Evolutionary conservation across 2,329 filamentous ascomycete species (phyloP), one percentile per base, ranked within the genome.

Genomic region (Emmonsiellopsis sp.): DNA sequence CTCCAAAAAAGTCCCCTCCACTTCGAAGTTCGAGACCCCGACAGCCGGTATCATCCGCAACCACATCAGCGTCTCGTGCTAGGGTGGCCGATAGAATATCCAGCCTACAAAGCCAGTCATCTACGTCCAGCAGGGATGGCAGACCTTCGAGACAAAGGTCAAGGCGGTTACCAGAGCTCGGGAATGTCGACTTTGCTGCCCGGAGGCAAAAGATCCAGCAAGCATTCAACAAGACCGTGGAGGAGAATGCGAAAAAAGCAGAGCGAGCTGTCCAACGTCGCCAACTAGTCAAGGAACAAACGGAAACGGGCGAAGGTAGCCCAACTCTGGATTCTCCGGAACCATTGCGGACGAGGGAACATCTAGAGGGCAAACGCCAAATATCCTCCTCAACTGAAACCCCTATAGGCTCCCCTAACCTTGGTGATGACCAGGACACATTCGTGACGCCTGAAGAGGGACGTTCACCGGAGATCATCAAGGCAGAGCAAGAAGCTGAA

Each of bases 131-230:
- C 9, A 64, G 65, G 59, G 69, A 60, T 50, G 57, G 65, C 30
- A 65, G 66, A 55, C 63, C 64, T 48, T 65, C 67, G 51, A 67
- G 71, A 58, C 46, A 56, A 30, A 58, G 55, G n/a, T 57, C 55
- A n/a, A 51, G 51, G 37, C 74, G 71, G 58, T 74, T 80, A 35
- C 79, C 79, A n/a, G 79, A 82, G 62, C 62, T 91, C 55, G 85
- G 85, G 1, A 85, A 86, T 55, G 87, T 94, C 51, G 88, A 95
- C 69, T 93, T 94, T 66, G 89, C 86, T 55, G 87, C 88, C 60
- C 81, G 89, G 50, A 80, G 90, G 61, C 85, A 89, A 64, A 83
- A 84, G 56, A 94, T 95, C 62, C 86, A 91, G 61, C 82, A 89
- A 54, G 89, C 89, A 11, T 92, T 94, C 68, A 91, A 83, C 61